Evolutionary conservation across 1,284 basidiomycete species (phyloP).

Genomic region (Heliocybe sulcata): DNA sequence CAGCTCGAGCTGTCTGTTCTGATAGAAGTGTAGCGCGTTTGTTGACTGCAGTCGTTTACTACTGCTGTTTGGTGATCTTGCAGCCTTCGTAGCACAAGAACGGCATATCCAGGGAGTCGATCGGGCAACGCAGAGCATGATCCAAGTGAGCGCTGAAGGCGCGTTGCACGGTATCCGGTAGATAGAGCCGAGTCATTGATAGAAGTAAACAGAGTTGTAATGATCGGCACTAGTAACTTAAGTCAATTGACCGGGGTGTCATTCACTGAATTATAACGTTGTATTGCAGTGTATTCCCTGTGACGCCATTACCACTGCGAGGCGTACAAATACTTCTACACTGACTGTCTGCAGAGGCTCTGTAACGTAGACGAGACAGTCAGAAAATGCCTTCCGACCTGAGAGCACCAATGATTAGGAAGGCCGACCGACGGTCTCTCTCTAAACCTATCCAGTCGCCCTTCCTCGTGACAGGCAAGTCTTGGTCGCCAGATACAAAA

Average conservation of each 20-base stretch:
- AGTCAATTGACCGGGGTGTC: no score
- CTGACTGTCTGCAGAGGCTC: no score
- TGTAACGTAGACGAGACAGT: slow-evolving; percentile 9
- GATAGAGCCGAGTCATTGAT: not conserved
- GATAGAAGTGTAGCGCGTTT: slow-evolving; percentile 70
- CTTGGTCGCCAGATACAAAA: slow-evolving; percentile 48
- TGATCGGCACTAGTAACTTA: no score
- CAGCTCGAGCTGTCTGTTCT: slow-evolving; percentile 76
- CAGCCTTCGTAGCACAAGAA: not conserved
- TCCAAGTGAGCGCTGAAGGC: not conserved
- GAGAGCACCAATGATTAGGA: slow-evolving; percentile 66
- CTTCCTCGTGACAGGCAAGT: slow-evolving; percentile 33
- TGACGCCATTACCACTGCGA: no score
- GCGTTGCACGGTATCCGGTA: not conserved
- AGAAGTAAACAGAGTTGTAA: not conserved
- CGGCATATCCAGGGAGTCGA: not conserved
- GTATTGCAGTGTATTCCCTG: no score
- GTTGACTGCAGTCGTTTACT: not conserved
- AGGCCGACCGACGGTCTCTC: slow-evolving; percentile 69
- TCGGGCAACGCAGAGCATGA: not conserved
- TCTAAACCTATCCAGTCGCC: slow-evolving; percentile 72
- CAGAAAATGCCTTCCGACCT: slow-evolving; percentile 63
- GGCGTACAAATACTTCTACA: no score
- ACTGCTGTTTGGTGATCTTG: not conserved
- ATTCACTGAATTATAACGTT: no score